These are phyloP conservation scores for Colletotrichum sp. DNA, from an alignment of 2,329 filamentous ascomycete genomes.

Conservation along the genomic window DNA sequence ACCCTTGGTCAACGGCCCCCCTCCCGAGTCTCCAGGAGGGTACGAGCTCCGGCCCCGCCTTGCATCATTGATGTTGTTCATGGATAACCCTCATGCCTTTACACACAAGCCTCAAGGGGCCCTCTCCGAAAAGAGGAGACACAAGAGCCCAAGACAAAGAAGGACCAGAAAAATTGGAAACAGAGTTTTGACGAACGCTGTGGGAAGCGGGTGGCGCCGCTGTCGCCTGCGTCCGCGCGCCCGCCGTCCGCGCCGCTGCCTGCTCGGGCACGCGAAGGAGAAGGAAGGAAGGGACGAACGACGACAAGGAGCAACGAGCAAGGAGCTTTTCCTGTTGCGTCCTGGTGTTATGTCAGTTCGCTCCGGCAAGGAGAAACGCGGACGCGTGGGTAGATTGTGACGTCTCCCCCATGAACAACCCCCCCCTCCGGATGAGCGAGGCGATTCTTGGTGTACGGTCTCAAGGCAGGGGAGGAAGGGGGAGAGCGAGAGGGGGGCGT, in stretches of 20 bases:
- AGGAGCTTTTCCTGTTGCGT: not conserved
- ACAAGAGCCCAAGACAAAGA: not conserved
- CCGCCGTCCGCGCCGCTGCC: not conserved
- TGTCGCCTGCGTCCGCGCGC: not conserved
- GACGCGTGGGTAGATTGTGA: not conserved
- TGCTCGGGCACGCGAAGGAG: not conserved
- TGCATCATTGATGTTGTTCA: not conserved
- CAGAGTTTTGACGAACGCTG: not conserved
- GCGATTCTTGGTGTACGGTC: not conserved
- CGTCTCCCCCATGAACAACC: too few species aligned
- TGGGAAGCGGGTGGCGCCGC: conserved; percentile 14
- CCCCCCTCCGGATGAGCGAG: not conserved
- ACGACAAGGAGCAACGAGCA: not conserved
- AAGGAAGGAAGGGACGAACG: not conserved
- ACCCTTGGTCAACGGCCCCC: not conserved
- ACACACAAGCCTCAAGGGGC: not conserved
- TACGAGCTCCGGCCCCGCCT: not conserved
- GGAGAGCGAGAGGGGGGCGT: not conserved
- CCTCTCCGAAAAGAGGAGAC: not conserved
- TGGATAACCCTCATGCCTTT: not conserved
- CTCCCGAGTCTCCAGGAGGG: not conserved
- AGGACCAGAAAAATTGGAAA: not conserved
- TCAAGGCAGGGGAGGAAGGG: not conserved
- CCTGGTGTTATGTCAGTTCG: not conserved
- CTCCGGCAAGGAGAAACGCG: not conserved